A percentile compares a stretch with the other conserved stretches of the same genome.
Conservation (phyloP, 257 asterid species). For the Solanum bulbocastanum region DNA sequence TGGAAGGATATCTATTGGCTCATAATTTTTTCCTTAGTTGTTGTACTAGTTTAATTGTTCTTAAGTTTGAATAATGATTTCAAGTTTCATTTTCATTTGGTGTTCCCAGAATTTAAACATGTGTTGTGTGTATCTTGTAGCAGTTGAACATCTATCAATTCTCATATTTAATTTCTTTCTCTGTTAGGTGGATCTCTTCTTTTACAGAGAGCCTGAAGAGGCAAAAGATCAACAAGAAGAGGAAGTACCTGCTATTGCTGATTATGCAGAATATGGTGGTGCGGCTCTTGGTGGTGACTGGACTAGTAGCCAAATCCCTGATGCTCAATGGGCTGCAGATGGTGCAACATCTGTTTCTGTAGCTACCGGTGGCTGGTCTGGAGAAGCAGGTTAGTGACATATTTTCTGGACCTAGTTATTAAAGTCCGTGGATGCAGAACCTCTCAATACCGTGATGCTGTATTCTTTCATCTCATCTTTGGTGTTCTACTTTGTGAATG, state of each 20-base stretch:
- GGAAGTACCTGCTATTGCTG: constrained; percentile 24
- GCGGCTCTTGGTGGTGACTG: constrained; percentile 29
- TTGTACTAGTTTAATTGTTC: neutral
- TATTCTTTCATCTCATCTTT: neutral
- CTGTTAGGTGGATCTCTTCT: constrained; percentile 32
- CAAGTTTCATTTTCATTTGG: neutral
- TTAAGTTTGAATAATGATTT: neutral
- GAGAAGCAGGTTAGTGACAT: constrained; percentile 21
- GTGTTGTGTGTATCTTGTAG: neutral
- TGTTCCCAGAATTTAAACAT: neutral
- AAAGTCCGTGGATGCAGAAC: neutral
- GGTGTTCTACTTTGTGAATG: neutral
- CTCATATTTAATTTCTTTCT: neutral
- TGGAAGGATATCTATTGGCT: neutral
- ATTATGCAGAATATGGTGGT: constrained; percentile 23
- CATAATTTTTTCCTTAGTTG: neutral
- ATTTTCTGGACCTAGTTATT: neutral
- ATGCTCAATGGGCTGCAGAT: constrained; percentile 30
- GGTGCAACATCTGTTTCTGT: constrained; percentile 6
- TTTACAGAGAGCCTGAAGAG: constrained; percentile 20
- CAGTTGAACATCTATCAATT: neutral
- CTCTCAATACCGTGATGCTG: neutral
- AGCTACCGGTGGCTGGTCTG: constrained; percentile 22
- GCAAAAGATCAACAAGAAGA: constrained; percentile 33
- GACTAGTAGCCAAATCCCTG: constrained; percentile 35